A percentile compares a stretch with the other conserved stretches of the same genome.
These are phyloP conservation scores for Tuber calosporum DNA, from an alignment of 495 filamentous ascomycete genomes.

Conservation along the genomic window DNA sequence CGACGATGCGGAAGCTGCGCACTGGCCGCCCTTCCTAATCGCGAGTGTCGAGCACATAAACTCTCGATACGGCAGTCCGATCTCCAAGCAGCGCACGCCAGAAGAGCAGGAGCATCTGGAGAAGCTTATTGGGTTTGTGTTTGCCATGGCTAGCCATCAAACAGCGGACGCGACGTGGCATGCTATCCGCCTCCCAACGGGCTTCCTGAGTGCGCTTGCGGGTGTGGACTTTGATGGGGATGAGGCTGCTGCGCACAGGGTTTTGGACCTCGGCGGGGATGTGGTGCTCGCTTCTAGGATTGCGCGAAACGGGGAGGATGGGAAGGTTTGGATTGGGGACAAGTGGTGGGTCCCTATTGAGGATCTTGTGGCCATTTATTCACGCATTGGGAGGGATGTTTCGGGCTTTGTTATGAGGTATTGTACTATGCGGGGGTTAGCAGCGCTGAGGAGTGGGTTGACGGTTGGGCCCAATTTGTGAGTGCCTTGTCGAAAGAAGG, in stretches of 20 bases:
- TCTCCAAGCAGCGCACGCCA: slow-evolving; percentile 9
- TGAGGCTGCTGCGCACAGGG: slow-evolving; percentile 19
- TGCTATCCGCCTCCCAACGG: slow-evolving; percentile 33
- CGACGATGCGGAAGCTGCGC: slow-evolving; percentile 33
- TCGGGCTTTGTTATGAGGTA: slow-evolving; percentile 29
- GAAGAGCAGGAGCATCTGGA: slow-evolving; percentile 36
- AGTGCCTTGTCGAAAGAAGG: neutral
- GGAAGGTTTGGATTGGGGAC: slow-evolving; percentile 21
- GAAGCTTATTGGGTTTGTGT: slow-evolving; percentile 32
- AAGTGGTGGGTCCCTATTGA: slow-evolving; percentile 33
- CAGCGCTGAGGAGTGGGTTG: slow-evolving; percentile 34
- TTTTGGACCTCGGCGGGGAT: slow-evolving; percentile 36
- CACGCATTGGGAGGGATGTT: slow-evolving; percentile 24
- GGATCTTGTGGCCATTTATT: slow-evolving; percentile 35
- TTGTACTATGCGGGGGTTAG: slow-evolving; percentile 34
- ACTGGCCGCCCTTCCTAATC: slow-evolving; percentile 40
- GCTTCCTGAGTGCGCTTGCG: slow-evolving; percentile 26
- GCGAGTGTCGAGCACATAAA: slow-evolving; percentile 36
- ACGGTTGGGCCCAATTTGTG: slow-evolving; percentile 27
- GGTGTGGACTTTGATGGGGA: slow-evolving; percentile 36
- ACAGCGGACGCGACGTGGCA: slow-evolving; percentile 40
- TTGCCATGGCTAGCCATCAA: slow-evolving; percentile 35
- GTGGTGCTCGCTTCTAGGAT: slow-evolving; percentile 29
- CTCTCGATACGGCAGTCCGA: slow-evolving; percentile 32
- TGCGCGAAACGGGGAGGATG: slow-evolving; percentile 18